A percentile compares a stretch with the other conserved stretches of the same genome.
Conservation (phyloP, 2,329 filamentous ascomycete genomes). For the Botrytis tulipae region DNA sequence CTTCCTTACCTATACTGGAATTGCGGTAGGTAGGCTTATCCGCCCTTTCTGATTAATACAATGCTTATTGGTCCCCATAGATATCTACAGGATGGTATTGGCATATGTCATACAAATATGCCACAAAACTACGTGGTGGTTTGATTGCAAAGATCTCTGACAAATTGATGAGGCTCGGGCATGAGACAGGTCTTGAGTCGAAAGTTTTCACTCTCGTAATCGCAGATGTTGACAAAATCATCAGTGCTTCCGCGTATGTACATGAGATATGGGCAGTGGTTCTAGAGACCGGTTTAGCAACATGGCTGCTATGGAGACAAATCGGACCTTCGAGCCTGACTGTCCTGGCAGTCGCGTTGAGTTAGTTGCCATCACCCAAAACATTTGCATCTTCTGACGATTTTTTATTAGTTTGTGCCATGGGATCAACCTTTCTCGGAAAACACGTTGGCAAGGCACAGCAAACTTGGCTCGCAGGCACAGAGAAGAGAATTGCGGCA, state of each 20-base stretch:
- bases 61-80: background rate
- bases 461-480: slow-evolving; percentile 35
- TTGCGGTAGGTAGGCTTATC: background rate
- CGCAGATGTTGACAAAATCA: slow-evolving; percentile 30
- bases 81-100: background rate
- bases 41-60: background rate
- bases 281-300: slow-evolving; percentile 34
- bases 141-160: background rate
- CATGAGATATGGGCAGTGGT: slow-evolving; percentile 34
- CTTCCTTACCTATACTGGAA: background rate
- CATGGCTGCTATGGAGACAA: slow-evolving; percentile 35
- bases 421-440: slow-evolving; percentile 24
- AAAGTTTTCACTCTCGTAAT: slow-evolving; percentile 37
- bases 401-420: background rate
- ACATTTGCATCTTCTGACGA: background rate
- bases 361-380: background rate
- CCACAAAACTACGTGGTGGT: background rate
- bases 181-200: slow-evolving; percentile 22
- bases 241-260: slow-evolving; percentile 33
- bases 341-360: slow-evolving; percentile 23
- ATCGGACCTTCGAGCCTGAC: slow-evolving; percentile 30
- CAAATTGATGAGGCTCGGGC: background rate
- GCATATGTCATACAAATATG: background rate
- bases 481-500: slow-evolving; percentile 35
- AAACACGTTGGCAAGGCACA: slow-evolving; percentile 31